Evolutionary conservation across 345 rosid genomes (phyloP), one percentile per base, ranked within the genome.

Genomic region (Brassica incana): DNA sequence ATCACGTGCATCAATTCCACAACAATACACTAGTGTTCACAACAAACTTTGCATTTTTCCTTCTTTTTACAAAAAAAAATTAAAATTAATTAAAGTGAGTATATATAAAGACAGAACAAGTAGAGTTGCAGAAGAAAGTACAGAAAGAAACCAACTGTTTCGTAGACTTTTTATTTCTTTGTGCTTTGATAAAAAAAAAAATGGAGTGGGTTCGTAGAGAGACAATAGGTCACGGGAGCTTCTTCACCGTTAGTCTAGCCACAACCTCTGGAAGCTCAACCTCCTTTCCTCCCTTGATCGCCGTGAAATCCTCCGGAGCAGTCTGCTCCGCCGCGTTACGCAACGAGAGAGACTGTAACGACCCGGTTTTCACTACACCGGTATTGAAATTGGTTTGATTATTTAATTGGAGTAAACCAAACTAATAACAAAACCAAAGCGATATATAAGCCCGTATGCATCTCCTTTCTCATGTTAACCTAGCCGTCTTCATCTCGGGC

Each of bases 141-240:
- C 8, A 20, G 7, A 69, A 36, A 75, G 36, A 80, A 75, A 71
- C 68, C 50, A 75, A 71, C 68, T 69, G 61, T 80, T 80, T 16
- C 72, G 29, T 52, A 38, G 8, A 77, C 36, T 15, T 16, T 27
- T 5, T 3, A 18, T 2, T 5, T 9, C 3, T 3, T 5, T 33
- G 0, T 2, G 12, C 23, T 38, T 35, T 18, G 20, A 50, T 1
- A n/a, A n/a, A n/a, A n/a, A n/a, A n/a, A n/a, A n/a, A n/a, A 69
- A 80, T 88, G 88, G 91, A 87, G 79, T 91, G 94, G 96, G 64
- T 75, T 76, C 85, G 97, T 73, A 85, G 90, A 40, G 84, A 85
- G n/a, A 79, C 83, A 29, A 83, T 92, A 14, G 96, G 96, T 12
- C 82, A 65, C 30, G 97, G 97, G 5, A 84, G 92, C 66, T 91